Percentiles rank a stretch among this genome's conserved stretches.
Conservation (phyloP, 2,329 filamentous ascomycete species). For the Fusarium sterilihyphosum region DNA sequence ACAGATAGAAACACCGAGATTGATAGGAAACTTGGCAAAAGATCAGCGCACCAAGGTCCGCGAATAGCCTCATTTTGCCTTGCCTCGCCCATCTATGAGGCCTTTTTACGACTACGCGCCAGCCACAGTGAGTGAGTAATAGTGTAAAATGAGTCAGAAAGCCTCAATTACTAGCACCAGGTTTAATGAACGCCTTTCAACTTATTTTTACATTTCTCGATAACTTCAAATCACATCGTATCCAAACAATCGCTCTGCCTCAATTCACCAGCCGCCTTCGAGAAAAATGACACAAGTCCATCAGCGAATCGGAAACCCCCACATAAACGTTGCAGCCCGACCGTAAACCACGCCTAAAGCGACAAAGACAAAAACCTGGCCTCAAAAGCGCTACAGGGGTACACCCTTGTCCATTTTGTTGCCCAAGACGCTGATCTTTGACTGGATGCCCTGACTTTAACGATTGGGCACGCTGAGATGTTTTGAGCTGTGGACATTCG, state of each 20-base stretch:
- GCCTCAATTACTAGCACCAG: background rate
- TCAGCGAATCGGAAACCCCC: constrained; percentile 38
- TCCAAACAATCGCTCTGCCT: constrained; percentile 17
- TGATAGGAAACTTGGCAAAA: constrained; percentile 6
- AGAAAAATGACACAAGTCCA: background rate
- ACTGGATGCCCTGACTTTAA: constrained; percentile 36
- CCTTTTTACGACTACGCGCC: background rate
- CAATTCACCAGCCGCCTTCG: constrained; percentile 6
- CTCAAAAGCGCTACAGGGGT: constrained; percentile 33
- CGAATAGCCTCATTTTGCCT: constrained; percentile 25
- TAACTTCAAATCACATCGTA: background rate
- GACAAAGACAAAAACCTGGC: constrained; percentile 10
- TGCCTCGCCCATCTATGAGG: background rate
- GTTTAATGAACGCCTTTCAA: background rate
- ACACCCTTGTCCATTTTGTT: background rate
- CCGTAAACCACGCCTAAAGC: constrained; percentile 22
- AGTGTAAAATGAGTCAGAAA: background rate
- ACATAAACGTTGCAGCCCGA: constrained; percentile 41
- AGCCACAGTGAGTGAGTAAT: constrained; percentile 15
- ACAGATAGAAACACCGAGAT: constrained; percentile 1
- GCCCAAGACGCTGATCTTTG: constrained; percentile 27
- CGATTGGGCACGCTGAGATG: constrained; percentile 29
- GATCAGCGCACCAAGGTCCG: constrained; percentile 6
- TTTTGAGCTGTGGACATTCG: background rate
- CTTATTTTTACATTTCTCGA: background rate